Evolutionary conservation across 163 green algal species (phyloP).

Genomic region (Prototheca stagnorum): DNA sequence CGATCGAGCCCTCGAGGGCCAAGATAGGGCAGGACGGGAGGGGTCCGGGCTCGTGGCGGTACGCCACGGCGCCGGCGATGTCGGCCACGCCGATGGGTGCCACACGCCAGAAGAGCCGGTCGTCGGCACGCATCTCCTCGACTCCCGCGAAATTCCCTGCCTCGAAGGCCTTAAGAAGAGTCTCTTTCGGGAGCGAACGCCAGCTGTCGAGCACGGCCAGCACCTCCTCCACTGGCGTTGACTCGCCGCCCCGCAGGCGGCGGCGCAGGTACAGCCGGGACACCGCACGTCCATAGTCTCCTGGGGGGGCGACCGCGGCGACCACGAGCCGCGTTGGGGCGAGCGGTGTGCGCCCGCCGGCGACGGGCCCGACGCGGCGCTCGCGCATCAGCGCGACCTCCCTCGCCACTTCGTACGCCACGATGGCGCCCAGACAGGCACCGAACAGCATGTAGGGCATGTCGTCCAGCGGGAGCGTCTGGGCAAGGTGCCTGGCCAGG

Average conservation of each 20-base stretch:
- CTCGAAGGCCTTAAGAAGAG: constrained; percentile 23
- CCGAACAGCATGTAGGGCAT: constrained; percentile 33
- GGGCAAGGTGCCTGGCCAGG: constrained; percentile 12
- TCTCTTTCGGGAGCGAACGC: constrained; percentile 12
- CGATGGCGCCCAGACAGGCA: constrained; percentile 30
- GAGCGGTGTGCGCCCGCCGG: constrained; percentile 7
- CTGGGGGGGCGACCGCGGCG: constrained; percentile 27
- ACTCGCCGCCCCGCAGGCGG: constrained; percentile 6
- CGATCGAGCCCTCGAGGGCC: constrained; percentile 19
- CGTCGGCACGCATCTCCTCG: constrained; percentile 28
- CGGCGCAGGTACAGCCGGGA: constrained; percentile 24
- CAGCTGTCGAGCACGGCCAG: constrained; percentile 17
- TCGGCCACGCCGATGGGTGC: constrained; percentile 30
- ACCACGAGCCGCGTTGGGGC: constrained; percentile 20
- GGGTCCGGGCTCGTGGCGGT: constrained; percentile 7
- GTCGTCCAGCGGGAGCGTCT: constrained; percentile 19
- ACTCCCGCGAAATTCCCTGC: constrained; percentile 32
- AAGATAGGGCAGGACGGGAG: constrained; percentile 13
- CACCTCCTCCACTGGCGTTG: constrained; percentile 8
- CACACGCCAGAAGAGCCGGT: constrained; percentile 26
- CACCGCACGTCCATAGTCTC: constrained; percentile 24
- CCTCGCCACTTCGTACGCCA: too few relatives aligned
- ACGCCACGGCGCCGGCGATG: constrained; percentile 31
- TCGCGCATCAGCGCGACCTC: constrained; percentile 19
- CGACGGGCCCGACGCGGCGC: neutral